A percentile compares a stretch with the other conserved stretches of the same genome.
phyloP scores from a whole-genome alignment of 225 moss, liverwort and hornwort genomes.

The Physcomitrium patens region DNA sequence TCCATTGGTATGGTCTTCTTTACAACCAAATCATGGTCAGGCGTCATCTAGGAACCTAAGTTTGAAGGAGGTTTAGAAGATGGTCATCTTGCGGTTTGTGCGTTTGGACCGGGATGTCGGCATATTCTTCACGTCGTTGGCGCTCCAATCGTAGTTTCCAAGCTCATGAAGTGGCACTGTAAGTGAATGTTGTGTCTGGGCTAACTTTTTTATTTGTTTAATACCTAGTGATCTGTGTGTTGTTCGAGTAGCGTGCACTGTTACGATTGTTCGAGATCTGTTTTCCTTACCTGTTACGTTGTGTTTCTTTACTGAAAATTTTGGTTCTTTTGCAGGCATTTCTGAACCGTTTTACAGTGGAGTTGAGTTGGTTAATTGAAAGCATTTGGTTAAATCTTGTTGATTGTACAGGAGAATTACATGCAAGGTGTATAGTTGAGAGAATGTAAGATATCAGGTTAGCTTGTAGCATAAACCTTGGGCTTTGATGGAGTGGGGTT shows the following conservation, averaged over 20 bases:
- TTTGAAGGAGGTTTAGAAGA: neutral
- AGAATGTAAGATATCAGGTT: slow-evolving; percentile 41
- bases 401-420: slow-evolving; percentile 32
- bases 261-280: neutral
- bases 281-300: neutral
- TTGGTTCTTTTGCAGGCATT: slow-evolving; percentile 28
- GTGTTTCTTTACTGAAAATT: neutral
- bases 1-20: slow-evolving; percentile 29
- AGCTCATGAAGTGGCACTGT: too few relatives aligned
- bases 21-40: neutral
- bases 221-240: neutral
- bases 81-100: neutral
- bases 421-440: slow-evolving; percentile 37
- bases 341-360: slow-evolving; percentile 24
- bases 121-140: too few relatives aligned
- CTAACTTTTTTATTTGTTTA: too few relatives aligned
- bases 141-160: too few relatives aligned
- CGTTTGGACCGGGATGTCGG: neutral
- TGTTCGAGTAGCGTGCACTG: neutral
- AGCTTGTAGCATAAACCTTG: slow-evolving; percentile 34
- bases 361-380: slow-evolving; percentile 24
- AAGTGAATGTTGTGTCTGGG: too few relatives aligned
- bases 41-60: neutral
- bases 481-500: slow-evolving; percentile 8
- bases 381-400: slow-evolving; percentile 21